Base-by-base conservation (phyloP, 257 asterid species). In the Asclepias syriaca region DNA sequence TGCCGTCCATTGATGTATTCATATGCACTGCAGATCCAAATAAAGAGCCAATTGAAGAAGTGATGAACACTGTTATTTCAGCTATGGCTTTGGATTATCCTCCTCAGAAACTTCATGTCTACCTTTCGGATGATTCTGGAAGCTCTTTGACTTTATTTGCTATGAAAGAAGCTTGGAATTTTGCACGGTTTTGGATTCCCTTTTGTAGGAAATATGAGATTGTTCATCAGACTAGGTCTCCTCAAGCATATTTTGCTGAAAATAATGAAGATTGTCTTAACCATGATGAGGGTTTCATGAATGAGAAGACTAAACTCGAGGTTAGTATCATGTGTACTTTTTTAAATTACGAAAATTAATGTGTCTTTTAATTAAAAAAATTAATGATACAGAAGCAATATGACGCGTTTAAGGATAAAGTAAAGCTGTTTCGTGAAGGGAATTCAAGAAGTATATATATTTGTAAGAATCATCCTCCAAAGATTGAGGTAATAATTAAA, bases 61-160 rank as follows among this genome's bases (percentile, higher is more conserved):
- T 90, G 21, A 85, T 90, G 96, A 90, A 90, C 80, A 90, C 95
- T n/a, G 87, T 90, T 19, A 39, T 90, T 45, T 90, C 96, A 7
- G 93, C 91, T 8, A 69, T 88, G 93, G 89, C 91, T 4, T 84
- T 90, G 2, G 93, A 90, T 55, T 90, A 90, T 50, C 95, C 96
- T 0, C 74, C 83, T 0, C 77, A 81, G 0, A 90, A 88, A 83
- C 84, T 90, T 27, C 76, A 79, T 0, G 84, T 88, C 0, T 90
- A 86, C 76, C 80, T 88, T 19, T 83, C 95, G 0, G 96, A 90
- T 49, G 95, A 90, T 55, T 90, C 85, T 1, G 93, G 95, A 8
- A 80, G 85, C 11, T 5, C 78, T 9, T 74, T 77, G 22, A 86
- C 90, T 0, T 45, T 81, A 12, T 50, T 68, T 2, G 95, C 91